Evolutionary conservation across 306 rosid species (phyloP), one percentile per base, ranked within the genome.

Genomic region (Pyrus bretschneideri): DNA sequence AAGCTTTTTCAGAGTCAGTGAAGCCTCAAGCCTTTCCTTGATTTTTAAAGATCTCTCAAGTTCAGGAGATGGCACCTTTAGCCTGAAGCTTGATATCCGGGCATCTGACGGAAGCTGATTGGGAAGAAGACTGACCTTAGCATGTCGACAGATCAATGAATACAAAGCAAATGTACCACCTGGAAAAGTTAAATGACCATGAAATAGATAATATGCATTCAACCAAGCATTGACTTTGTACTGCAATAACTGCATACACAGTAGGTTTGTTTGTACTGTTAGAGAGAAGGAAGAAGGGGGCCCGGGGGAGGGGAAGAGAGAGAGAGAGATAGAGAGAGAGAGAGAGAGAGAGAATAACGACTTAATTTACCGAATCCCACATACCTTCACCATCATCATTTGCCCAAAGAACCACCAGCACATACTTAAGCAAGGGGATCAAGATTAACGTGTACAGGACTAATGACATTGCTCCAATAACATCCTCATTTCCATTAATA

Each of bases 161-260:
- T 96, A 96, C 83, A 96, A 85, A 4, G 99, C 99, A 92, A 96
- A 96, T 59, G 99, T 92, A 73, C 99, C 99, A 80, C 99, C 99
- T 95, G 90, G 89, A 84, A 72, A 69, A 76, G 55, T 80, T 80
- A 77, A 68, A 61, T 72, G 59, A 78, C 51, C 1, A 33, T 44
- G 13, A 72, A 67, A 67, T 66, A 10, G 25, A 55, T 27, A 18
- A 27, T 6, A 51, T 25, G 6, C 46, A 49, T 35, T 66, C 49
- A 66, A n/a, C 49, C 22, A 65, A 65, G n/a, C n/a, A 22, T 23
- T 8, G 40, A 13, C 10, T 17, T 72, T 60, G 19, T 45, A 70
- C 40, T 19, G 33, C 58, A 49, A 49, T 49, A 49, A 51, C 55
- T 51, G 55, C 55, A 21, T 54, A n/a, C 55, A 57, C 9, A 45